phyloP scores from a whole-genome alignment of 2,329 filamentous ascomycete genomes.

The Zelopaecilomyces penicillatus region DNA sequence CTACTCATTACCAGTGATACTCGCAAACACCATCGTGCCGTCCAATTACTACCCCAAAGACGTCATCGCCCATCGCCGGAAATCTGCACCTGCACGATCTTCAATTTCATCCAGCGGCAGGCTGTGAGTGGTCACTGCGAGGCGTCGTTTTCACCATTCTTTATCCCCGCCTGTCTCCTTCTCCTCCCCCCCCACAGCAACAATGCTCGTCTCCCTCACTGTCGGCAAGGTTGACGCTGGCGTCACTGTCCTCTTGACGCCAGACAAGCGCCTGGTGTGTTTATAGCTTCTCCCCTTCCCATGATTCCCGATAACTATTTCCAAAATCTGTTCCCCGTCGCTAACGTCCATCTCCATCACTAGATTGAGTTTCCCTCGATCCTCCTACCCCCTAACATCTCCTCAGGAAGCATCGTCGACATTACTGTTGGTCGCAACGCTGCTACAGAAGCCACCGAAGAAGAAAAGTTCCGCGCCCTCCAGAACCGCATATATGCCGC shows the following conservation, averaged over 20 bases:
- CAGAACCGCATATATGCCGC: constrained; percentile 80
- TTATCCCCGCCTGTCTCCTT: not conserved
- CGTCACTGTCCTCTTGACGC: constrained; percentile 90
- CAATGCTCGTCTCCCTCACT: constrained; percentile 92
- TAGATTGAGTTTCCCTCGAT: constrained; percentile 99
- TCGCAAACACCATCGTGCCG: too few species aligned
- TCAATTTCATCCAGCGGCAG: too few species aligned
- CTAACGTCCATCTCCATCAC: constrained; percentile 12
- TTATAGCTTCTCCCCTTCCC: constrained; percentile 1
- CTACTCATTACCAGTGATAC: too few species aligned
- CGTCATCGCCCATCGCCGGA: too few species aligned
- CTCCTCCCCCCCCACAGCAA: not conserved
- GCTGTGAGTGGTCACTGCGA: not conserved
- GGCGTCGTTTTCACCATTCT: too few species aligned
- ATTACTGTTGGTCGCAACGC: constrained; percentile 89
- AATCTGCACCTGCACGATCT: too few species aligned
- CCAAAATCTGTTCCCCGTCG: not conserved
- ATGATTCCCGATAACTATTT: not conserved
- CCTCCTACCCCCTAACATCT: constrained; percentile 88
- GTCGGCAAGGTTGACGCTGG: constrained; percentile 99
- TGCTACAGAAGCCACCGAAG: constrained; percentile 64
- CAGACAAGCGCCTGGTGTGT: constrained; percentile 89
- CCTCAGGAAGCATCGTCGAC: constrained; percentile 94
- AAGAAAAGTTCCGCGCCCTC: constrained; percentile 71
- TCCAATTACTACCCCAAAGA: too few species aligned